Conservation (phyloP, 179 eudicot genomes). For the Sideroxylon spinosum region DNA sequence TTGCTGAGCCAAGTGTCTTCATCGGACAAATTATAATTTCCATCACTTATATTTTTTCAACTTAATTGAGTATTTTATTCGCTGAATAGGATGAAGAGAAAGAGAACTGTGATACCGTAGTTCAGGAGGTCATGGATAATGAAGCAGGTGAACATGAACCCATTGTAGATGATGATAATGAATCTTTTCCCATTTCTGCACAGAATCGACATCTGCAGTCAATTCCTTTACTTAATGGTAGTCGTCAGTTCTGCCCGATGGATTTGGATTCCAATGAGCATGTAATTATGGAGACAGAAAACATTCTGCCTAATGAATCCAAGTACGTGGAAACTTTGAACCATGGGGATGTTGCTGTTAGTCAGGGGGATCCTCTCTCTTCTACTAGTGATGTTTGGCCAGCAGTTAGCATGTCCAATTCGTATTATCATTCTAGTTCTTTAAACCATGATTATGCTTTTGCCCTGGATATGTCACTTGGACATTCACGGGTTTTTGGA, state of each 20-base stretch:
- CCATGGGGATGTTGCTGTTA: conserved; percentile 25
- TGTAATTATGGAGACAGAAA: conserved; percentile 22
- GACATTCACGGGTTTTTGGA: conserved; percentile 37
- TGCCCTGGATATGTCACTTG: conserved; percentile 34
- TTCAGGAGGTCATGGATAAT: conserved; percentile 26
- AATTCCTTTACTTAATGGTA: conserved; percentile 23
- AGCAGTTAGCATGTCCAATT: conserved; percentile 38
- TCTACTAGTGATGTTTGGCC: conserved; percentile 52
- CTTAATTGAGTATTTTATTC: neutral
- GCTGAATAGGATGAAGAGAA: conserved; percentile 32
- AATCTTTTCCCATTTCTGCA: conserved; percentile 26
- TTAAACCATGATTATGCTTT: conserved; percentile 35
- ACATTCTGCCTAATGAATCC: conserved; percentile 25
- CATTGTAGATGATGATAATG: conserved; percentile 28
- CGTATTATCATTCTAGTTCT: conserved; percentile 39
- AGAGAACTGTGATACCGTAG: conserved; percentile 20
- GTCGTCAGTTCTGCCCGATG: conserved; percentile 33
- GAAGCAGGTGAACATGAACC: conserved; percentile 23
- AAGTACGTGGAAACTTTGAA: conserved; percentile 30
- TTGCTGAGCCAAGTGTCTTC: neutral
- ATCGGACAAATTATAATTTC: neutral
- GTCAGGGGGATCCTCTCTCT: conserved; percentile 31
- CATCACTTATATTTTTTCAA: neutral
- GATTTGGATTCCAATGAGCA: conserved; percentile 38
- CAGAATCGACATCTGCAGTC: conserved; percentile 33